Percentiles rank a stretch among this genome's conserved stretches.
Conservation (phyloP, 345 rosid genomes). For the Arabis hirsuta region DNA sequence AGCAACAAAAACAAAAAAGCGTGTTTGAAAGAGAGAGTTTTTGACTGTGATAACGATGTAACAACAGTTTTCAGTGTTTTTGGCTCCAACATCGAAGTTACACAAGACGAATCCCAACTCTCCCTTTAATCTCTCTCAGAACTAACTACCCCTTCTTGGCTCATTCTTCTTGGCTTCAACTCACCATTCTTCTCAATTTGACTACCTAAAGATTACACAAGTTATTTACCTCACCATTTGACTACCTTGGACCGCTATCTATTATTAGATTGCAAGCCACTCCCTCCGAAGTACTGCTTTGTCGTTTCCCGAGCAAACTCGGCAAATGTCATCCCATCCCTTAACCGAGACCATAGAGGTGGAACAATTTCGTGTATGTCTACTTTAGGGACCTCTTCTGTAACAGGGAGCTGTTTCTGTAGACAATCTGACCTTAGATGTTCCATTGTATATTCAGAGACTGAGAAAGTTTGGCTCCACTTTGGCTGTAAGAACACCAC, state of each 20-base stretch:
- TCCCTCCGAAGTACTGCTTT: slow-evolving; percentile 82
- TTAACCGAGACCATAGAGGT: slow-evolving; percentile 68
- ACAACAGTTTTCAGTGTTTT: slow-evolving; percentile 39
- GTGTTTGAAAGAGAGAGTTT: slow-evolving; percentile 35
- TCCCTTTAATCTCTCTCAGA: slow-evolving; percentile 26
- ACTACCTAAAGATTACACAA: slow-evolving; percentile 18
- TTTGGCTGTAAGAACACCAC: slow-evolving; percentile 82
- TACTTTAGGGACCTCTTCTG: slow-evolving; percentile 24
- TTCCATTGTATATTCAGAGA: slow-evolving; percentile 49
- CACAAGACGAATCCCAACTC: slow-evolving; percentile 35
- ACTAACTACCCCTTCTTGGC: slow-evolving; percentile 22
- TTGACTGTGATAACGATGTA: slow-evolving; percentile 42
- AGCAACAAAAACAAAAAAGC: slow-evolving; percentile 8
- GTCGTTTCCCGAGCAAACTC: slow-evolving; percentile 86
- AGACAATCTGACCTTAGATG: slow-evolving; percentile 27
- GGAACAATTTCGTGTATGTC: slow-evolving; percentile 63
- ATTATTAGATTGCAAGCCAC: slow-evolving; percentile 79
- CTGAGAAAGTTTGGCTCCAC: slow-evolving; percentile 74
- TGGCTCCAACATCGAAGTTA: slow-evolving; percentile 44
- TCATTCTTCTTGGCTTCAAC: slow-evolving; percentile 28
- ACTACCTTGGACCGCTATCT: slow-evolving; percentile 36
- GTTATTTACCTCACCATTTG: slow-evolving; percentile 1
- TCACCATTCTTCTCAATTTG: slow-evolving; percentile 11
- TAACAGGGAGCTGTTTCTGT: slow-evolving; percentile 30
- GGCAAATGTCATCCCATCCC: slow-evolving; percentile 91